Base-by-base conservation (phyloP, 805 yeast genomes). In the Metschnikowia koreensis region DNA sequence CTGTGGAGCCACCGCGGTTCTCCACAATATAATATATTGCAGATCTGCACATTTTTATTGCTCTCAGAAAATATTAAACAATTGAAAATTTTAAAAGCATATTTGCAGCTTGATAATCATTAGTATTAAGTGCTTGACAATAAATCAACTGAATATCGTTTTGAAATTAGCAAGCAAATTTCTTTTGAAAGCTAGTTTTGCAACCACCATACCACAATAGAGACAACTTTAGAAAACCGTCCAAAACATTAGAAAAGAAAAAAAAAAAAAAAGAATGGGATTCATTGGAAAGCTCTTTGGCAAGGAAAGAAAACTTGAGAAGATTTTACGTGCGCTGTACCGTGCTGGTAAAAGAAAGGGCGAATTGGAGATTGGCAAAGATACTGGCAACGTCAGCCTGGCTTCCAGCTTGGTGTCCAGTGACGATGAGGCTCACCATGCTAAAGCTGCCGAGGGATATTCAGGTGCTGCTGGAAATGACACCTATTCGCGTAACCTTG, bases 341-440 rank as follows among this genome's bases (percentile, higher is more conserved):
- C 54, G 55, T 22, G 59, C 60, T 3, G 60, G 59, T 13, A 37
- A 54, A 40, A 48, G 38, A 22, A 47, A 45, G 41, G 59, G 50
- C 11, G 44, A 45, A 33, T 22, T 12, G 33, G 59, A 56, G 36
- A 9, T 36, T 4, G 48, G 53, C 42, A 38, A 36, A 31, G 15
- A 42, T 12, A 22, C 49, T 11, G 44, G 17, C 15, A 11, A 40
- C 36, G 29, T 37, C 22, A 37, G 43, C 33, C 48, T 36, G 53
- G 41, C 41, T 15, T 41, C 47, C 17, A 45, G 39, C 40, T 39
- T 46, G 17, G 42, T 45, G 27, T 50, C 56, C 40, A 50, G 54
- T 13, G 51, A 55, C 22, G 58, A 55, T 17, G 53, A 52, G 15
- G 53, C 43, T 9, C 29, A 36, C 33, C 43, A 45, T 6, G 52